phyloP scores from a whole-genome alignment of 257 asterid species.

The Fraxinus americana region DNA sequence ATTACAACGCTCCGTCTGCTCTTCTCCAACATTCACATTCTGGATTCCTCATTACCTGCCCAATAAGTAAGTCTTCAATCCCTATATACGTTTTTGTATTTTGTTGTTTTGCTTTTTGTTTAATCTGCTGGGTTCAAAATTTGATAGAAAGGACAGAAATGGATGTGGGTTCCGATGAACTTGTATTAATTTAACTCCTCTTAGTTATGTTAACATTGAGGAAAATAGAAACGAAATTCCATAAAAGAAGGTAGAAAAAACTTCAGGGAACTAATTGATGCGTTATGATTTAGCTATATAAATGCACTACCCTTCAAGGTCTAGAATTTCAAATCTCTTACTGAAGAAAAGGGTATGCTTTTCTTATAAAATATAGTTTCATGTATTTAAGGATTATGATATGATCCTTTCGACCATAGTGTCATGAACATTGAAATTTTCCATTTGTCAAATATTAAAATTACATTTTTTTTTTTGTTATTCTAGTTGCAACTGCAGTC shows the following conservation, averaged over 20 bases:
- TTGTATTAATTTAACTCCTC: neutral
- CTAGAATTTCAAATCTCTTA: neutral
- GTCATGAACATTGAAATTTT: neutral
- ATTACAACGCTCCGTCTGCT: conserved; percentile 48
- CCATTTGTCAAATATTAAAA: neutral
- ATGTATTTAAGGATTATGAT: neutral
- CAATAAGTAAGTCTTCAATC: conserved; percentile 37
- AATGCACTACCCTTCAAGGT: neutral
- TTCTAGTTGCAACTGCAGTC: neutral
- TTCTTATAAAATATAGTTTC: neutral
- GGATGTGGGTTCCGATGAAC: neutral
- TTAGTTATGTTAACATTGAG: neutral
- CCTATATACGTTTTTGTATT: neutral
- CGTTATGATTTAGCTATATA: neutral
- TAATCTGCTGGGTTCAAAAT: neutral
- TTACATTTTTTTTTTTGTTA: neutral
- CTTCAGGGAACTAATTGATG: neutral
- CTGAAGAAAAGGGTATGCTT: neutral
- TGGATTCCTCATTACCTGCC: conserved; percentile 54
- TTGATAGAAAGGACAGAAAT: neutral
- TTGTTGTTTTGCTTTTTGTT: neutral
- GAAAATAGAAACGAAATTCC: neutral
- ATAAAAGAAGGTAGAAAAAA: neutral
- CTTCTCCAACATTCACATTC: conserved; percentile 42
- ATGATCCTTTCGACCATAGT: neutral